These are phyloP conservation scores for Rhizophagus sp. DNA, from an alignment of 192 early-diverging fungal species.

Conservation along the genomic window DNA sequence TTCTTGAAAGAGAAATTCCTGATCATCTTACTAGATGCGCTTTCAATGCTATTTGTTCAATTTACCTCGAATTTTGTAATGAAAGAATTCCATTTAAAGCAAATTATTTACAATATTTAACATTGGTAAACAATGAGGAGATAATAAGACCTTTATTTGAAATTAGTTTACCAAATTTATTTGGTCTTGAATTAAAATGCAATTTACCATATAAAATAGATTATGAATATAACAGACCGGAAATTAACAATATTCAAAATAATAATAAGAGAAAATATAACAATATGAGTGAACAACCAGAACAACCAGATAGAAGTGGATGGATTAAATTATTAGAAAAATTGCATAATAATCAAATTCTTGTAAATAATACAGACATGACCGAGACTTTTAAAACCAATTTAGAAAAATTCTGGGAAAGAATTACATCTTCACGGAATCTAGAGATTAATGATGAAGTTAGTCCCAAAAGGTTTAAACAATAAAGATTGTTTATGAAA, in stretches of 20 bases:
- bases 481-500: too few relatives aligned
- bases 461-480: too few relatives aligned
- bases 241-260: too few relatives aligned
- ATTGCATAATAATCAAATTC: not conserved
- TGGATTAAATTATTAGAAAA: not conserved
- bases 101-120: too few relatives aligned
- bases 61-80: not conserved
- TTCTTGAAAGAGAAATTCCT: too few relatives aligned
- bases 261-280: not conserved
- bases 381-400: not conserved
- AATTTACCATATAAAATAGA: not conserved
- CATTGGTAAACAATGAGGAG: not conserved
- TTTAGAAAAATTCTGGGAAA: not conserved
- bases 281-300: not conserved
- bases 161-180: not conserved
- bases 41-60: too few relatives aligned
- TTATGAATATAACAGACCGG: not conserved
- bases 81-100: too few relatives aligned
- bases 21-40: too few relatives aligned
- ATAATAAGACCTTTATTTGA: not conserved
- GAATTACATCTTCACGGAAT: not conserved
- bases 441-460: too few relatives aligned
- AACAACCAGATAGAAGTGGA: not conserved
- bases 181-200: not conserved
- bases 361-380: not conserved